Conservation (phyloP, 306 rosid species). For the Styphnolobium japonicum region DNA sequence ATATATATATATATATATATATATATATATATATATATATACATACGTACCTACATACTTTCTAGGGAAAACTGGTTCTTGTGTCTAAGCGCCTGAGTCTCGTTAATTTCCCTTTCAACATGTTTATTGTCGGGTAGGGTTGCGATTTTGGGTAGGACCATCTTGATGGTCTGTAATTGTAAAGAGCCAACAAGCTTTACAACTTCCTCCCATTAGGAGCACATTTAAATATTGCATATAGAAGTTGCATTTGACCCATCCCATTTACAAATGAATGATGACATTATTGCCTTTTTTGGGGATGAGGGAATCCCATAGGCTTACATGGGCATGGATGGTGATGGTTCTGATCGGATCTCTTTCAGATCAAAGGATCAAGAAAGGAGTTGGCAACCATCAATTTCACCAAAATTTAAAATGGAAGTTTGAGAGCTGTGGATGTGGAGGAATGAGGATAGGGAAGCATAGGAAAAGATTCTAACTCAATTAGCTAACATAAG, state of each 20-base stretch:
- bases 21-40: too few species aligned
- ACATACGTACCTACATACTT: too few species aligned
- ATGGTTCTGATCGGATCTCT: slow-evolving; percentile 48
- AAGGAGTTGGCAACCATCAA: slow-evolving; percentile 39
- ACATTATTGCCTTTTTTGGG: slow-evolving; percentile 46
- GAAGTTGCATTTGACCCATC: slow-evolving; percentile 40
- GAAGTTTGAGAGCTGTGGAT: slow-evolving; percentile 26
- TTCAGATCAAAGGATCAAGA: slow-evolving; percentile 22
- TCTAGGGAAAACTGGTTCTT: neutral
- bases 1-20: too few species aligned
- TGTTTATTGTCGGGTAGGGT: slow-evolving; percentile 15
- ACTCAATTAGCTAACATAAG: slow-evolving; percentile 55
- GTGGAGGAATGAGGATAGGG: slow-evolving; percentile 22
- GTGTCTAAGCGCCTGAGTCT: neutral
- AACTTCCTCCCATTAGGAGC: slow-evolving; percentile 29
- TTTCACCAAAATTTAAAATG: slow-evolving; percentile 32
- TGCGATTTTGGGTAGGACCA: slow-evolving; percentile 25
- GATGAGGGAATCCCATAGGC: slow-evolving; percentile 46
- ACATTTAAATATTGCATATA: slow-evolving; percentile 36
- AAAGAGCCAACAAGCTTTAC: slow-evolving; percentile 34
- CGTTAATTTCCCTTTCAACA: slow-evolving; percentile 26
- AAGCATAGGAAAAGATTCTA: slow-evolving; percentile 44
- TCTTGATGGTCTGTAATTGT: slow-evolving; percentile 26
- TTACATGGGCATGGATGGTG: slow-evolving; percentile 52
- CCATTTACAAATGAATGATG: slow-evolving; percentile 37